phyloP scores from a whole-genome alignment of 2,329 filamentous ascomycete species.

The Fusarium pseudoanthophilum region DNA sequence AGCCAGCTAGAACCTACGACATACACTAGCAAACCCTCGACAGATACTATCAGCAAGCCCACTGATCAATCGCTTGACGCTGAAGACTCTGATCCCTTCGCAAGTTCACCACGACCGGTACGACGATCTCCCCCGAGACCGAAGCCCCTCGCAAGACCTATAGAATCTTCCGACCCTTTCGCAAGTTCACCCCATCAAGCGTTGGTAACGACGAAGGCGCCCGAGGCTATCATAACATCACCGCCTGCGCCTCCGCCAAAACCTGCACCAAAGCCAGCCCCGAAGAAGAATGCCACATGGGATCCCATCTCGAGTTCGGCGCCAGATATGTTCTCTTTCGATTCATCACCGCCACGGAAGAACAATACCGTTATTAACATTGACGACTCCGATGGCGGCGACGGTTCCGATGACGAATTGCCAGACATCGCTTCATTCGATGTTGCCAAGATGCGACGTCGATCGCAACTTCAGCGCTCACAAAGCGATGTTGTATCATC shows the following conservation, averaged over 20 bases:
- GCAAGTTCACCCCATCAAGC: slow-evolving; percentile 22
- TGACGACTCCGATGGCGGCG: slow-evolving; percentile 48
- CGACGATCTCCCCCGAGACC: neutral
- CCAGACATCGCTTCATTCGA: slow-evolving; percentile 59
- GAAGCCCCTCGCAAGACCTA: neutral
- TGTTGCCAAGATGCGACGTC: slow-evolving; percentile 45
- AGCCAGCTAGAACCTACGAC: neutral
- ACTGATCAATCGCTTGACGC: neutral
- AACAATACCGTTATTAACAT: slow-evolving; percentile 49
- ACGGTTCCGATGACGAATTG: slow-evolving; percentile 58
- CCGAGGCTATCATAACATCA: slow-evolving; percentile 11
- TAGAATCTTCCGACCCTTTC: slow-evolving; percentile 39
- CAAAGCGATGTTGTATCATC: slow-evolving; percentile 46
- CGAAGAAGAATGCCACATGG: slow-evolving; percentile 48
- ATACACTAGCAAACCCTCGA: neutral
- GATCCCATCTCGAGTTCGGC: slow-evolving; percentile 66
- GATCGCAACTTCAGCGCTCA: slow-evolving; percentile 44
- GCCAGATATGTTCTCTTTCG: slow-evolving; percentile 50
- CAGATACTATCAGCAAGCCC: neutral
- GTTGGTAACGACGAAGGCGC: neutral
- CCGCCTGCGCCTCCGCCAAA: slow-evolving; percentile 5
- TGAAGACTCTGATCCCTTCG: slow-evolving; percentile 49
- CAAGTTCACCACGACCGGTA: slow-evolving; percentile 46
- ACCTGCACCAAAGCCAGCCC: neutral
- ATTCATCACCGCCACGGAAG: slow-evolving; percentile 26